Evolutionary conservation across 176 grass and related monocot genomes (phyloP).

Genomic region (Paspalum notatum): DNA sequence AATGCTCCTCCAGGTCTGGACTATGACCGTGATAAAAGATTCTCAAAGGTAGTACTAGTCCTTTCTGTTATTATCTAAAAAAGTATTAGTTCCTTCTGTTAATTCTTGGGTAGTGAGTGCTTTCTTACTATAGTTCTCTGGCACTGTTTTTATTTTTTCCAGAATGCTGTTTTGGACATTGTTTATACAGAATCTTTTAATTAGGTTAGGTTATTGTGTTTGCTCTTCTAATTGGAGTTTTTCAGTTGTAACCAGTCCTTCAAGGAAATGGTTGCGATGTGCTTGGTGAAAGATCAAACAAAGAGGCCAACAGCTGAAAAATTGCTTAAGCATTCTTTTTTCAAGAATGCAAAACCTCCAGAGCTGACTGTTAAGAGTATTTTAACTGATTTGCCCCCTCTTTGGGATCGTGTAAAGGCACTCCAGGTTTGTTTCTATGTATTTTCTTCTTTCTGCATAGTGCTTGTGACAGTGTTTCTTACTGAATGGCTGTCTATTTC

Average conservation of each 20-base stretch:
- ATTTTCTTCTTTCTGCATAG: constrained; percentile 39
- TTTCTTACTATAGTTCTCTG: constrained; percentile 56
- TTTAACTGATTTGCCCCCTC: constrained; percentile 82
- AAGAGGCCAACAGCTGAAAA: constrained; percentile 98
- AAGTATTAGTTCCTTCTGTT: constrained; percentile 58
- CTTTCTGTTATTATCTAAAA: constrained; percentile 36
- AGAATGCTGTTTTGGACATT: constrained; percentile 55
- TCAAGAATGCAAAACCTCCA: constrained; percentile 88
- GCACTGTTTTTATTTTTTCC: constrained; percentile 62
- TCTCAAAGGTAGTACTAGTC: constrained; percentile 90
- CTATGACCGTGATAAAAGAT: constrained; percentile 96
- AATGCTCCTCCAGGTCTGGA: constrained; percentile 99
- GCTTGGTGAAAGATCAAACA: constrained; percentile 98
- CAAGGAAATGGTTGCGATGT: constrained; percentile 99
- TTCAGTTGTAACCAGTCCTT: constrained; percentile 90
- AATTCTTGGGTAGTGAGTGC: constrained; percentile 21
- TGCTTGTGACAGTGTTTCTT: constrained; percentile 16
- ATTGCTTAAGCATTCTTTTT: constrained; percentile 96
- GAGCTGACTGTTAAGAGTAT: constrained; percentile 85
- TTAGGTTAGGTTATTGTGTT: constrained; percentile 41
- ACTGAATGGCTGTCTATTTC: constrained; percentile 37
- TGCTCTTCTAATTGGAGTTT: constrained; percentile 57
- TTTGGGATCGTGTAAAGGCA: constrained; percentile 95
- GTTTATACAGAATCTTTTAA: constrained; percentile 45
- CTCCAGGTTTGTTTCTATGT: constrained; percentile 66